Evolutionary conservation across 1,284 basidiomycete species (phyloP).

Genomic region (Grifola frondosa): DNA sequence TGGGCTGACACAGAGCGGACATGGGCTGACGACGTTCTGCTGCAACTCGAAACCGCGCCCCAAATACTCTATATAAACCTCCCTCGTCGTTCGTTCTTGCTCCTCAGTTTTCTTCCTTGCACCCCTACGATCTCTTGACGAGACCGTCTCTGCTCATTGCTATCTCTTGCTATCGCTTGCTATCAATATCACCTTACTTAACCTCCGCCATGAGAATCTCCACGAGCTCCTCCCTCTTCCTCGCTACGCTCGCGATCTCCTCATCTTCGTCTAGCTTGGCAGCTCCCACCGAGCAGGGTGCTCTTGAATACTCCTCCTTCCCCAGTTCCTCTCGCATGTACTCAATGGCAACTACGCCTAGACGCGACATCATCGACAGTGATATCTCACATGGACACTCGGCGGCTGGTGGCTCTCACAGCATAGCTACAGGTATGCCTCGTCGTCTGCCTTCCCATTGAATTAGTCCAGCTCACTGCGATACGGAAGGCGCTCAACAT

Average conservation of each 20-base stretch:
- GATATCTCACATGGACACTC: no score
- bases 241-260: constrained; percentile 37
- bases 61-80: constrained; percentile 17
- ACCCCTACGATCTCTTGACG: constrained; percentile 22
- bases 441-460: no score
- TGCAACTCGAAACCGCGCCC: no score
- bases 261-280: constrained; percentile 25
- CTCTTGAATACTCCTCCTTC: constrained; percentile 10
- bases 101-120: constrained; percentile 21
- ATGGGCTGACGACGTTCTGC: no score
- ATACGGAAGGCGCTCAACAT: no score
- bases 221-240: constrained; percentile 35
- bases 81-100: background rate
- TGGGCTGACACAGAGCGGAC: no score
- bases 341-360: constrained; percentile 2
- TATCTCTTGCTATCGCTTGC: constrained; percentile 22
- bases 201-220: constrained; percentile 38
- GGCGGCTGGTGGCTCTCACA: no score
- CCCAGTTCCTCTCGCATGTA: constrained; percentile 14
- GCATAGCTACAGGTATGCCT: no score
- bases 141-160: constrained; percentile 15
- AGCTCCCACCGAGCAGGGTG: constrained; percentile 25
- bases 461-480: no score
- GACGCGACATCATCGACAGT: constrained; percentile 1
- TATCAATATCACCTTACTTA: constrained; percentile 25